Evolutionary conservation across 768 basidiomycete genomes (phyloP).

Genomic region (Collybiopsis confluens): DNA sequence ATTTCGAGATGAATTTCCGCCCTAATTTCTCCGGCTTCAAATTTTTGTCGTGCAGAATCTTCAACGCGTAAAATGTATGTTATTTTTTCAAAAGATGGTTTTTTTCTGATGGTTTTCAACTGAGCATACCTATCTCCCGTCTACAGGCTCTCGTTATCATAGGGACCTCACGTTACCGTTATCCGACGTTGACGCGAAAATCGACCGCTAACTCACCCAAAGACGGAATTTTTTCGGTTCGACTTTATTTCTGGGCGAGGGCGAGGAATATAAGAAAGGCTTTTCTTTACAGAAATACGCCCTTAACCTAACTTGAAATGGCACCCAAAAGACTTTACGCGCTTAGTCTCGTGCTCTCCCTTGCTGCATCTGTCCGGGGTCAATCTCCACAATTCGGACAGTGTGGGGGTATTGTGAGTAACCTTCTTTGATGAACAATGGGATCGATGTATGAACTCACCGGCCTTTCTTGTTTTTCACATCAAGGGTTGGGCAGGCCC

Average conservation of each 20-base stretch:
- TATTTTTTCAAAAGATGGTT: too few species aligned
- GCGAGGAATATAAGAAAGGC: not conserved
- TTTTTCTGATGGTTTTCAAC: too few species aligned
- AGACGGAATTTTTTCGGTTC: not conserved
- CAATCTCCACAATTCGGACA: slow-evolving; percentile 14
- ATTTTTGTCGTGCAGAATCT: too few species aligned
- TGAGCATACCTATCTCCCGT: too few species aligned
- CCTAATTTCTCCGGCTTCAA: too few species aligned
- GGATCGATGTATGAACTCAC: too few species aligned
- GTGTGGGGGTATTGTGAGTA: slow-evolving; percentile 13
- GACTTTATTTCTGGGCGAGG: too few species aligned
- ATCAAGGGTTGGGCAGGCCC: slow-evolving; percentile 28
- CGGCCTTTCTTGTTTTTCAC: not conserved
- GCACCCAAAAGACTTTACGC: slow-evolving; percentile 13
- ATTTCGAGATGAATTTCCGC: too few species aligned
- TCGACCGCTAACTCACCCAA: slow-evolving; percentile 14
- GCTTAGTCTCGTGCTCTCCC: slow-evolving; percentile 8
- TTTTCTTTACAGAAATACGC: not conserved
- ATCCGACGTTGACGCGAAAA: slow-evolving; percentile 29
- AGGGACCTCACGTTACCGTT: too few species aligned
- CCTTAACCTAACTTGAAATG: slow-evolving; percentile 12
- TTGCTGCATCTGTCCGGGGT: slow-evolving; percentile 13
- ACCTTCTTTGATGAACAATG: slow-evolving; percentile 8
- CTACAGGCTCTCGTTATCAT: too few species aligned
- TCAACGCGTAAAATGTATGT: too few species aligned